Evolutionary conservation across 108 stramenopile species (phyloP).

Genomic region (Aurantiochytrium sp.): DNA sequence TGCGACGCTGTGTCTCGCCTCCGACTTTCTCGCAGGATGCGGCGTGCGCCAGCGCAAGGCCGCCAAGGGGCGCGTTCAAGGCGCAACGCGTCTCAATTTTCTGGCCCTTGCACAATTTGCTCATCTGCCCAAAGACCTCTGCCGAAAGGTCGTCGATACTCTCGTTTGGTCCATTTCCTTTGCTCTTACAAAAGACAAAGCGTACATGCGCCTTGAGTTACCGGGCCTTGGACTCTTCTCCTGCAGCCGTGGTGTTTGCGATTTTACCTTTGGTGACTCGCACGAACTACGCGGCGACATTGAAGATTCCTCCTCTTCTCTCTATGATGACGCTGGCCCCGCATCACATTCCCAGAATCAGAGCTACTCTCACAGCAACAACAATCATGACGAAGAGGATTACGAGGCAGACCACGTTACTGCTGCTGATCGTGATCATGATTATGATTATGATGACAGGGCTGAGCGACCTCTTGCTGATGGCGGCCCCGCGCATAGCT

Average conservation of each 20-base stretch:
- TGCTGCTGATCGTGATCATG: too few relatives aligned
- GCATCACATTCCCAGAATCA: too few relatives aligned
- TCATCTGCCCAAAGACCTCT: background rate
- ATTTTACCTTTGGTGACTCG: background rate
- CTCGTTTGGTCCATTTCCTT: background rate
- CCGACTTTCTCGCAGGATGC: background rate
- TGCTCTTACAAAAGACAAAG: background rate
- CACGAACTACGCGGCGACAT: background rate
- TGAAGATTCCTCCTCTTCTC: background rate
- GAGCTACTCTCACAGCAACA: background rate
- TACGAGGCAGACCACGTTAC: too few relatives aligned
- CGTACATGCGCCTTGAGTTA: background rate
- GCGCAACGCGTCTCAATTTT: background rate
- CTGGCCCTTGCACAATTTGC: background rate
- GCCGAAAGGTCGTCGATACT: background rate
- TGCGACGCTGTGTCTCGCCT: background rate
- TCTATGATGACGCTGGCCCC: too few relatives aligned
- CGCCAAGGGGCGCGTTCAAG: too few relatives aligned
- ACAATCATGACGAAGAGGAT: background rate
- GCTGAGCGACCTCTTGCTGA: background rate
- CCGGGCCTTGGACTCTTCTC: background rate
- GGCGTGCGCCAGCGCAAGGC: background rate
- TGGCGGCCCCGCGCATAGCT: background rate
- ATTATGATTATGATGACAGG: background rate
- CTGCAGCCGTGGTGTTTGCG: background rate